Conservation (phyloP, 2,329 filamentous ascomycete species). For the Cordyceps farinosa region DNA sequence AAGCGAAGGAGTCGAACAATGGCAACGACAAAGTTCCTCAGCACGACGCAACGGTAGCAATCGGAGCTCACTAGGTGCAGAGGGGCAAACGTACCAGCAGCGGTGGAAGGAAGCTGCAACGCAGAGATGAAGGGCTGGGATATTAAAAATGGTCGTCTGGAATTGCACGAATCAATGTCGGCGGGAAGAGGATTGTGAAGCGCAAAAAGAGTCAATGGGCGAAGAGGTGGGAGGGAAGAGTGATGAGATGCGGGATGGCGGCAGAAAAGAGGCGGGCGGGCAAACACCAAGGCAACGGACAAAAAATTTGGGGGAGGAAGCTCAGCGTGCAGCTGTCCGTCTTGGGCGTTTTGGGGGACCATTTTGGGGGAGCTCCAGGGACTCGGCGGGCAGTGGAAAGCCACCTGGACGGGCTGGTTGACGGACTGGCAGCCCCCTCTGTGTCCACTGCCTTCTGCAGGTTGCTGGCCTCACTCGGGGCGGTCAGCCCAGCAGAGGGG, state of each 20-base stretch:
- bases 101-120: not conserved
- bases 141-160: not conserved
- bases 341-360: not conserved
- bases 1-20: not conserved
- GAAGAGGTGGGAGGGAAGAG: constrained; percentile 15
- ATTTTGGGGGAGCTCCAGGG: constrained; percentile 1
- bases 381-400: not conserved
- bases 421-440: not conserved
- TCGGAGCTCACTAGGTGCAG: not conserved
- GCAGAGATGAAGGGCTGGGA: not conserved
- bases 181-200: constrained; percentile 3
- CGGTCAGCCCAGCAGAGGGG: constrained; percentile 8
- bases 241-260: constrained; percentile 12
- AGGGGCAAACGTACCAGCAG: not conserved
- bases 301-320: constrained; percentile 15
- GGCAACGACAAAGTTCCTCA: not conserved
- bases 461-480: not conserved
- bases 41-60: not conserved
- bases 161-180: not conserved
- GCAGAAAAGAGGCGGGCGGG: constrained; percentile 15
- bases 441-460: not conserved
- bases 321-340: constrained; percentile 12
- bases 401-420: not conserved
- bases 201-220: constrained; percentile 13
- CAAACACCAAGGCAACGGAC: not conserved